Base-by-base conservation (phyloP, 139 green algal species). In the Ulvella scutata region DNA sequence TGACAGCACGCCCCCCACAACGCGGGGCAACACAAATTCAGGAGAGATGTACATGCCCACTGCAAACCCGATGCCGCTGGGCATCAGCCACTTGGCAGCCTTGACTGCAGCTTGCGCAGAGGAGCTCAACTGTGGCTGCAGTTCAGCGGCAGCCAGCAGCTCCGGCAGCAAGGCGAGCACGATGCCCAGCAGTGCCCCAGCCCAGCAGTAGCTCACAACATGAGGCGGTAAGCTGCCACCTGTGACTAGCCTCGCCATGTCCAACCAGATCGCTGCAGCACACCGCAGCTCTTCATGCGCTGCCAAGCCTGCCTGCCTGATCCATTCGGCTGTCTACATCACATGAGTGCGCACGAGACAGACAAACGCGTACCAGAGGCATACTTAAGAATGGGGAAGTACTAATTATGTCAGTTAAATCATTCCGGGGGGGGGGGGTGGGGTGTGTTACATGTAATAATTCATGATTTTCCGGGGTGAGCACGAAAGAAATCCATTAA, bases 161-260 rank as follows among this genome's bases (percentile, higher is more conserved):
- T 77, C 28, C 23, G 38, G 31, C 21, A 62, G 1, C 62, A 72
- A 40, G 21, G 73, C 26, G 6, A 67, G 21, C 3, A 73, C 33
- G 31, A 73, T 61, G 4, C n/a, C 23, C 28, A 10, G 62, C 43
- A 59, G 59, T 37, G 76, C 79, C 31, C 62, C 72, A 23, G 72
- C 73, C 35, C 43, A 62, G 36, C 72, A 80, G 23, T 81, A 84
- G 7, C 59, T 36, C 1, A 36, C 43, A 2, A 82, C 75, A 43
- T 85, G 79, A 3, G 77, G 43, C 28, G 78, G 78, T n/a, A 85
- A 43, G 26, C 67, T 73, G 6, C 81, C 81, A n/a, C 81, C 62
- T 39, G 82, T 80, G 33, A 89, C 80, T 75, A 87, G 75, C 21
- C 78, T 43, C 37, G 85, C 85, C 85, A 89, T 89, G 76, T 86